Base-by-base conservation (phyloP, 768 basidiomycete genomes). In the Xerocomellus chrysenteron region DNA sequence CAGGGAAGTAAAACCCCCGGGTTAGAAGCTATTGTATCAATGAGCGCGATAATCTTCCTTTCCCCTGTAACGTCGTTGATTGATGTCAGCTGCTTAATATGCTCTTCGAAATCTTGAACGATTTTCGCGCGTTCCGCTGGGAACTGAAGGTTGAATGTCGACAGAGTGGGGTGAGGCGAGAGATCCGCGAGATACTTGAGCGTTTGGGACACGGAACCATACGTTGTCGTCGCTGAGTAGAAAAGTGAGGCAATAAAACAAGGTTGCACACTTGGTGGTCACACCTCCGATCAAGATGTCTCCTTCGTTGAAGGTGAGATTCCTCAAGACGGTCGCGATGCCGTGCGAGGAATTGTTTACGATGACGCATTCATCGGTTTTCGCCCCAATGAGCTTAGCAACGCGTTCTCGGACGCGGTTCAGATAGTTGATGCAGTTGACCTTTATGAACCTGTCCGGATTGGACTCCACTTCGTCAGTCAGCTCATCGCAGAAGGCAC, bases 1-100 rank as follows among this genome's bases (percentile, higher is more conserved):
- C 89, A 92, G 1, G 91, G 91, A 54, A 88, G 71, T 3, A 74
- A 65, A 7, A 80, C 75, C 0, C 85, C 89, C 1, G 90, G 90
- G 36, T 74, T 76, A 10, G 87, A 81, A 4, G 75, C 70, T 46
- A 94, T 86, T 33, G 76, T 72, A 66, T 94, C 92, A 12, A 93
- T 82, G 37, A 93, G 67, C 0, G 85, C 84, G 21, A 92, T 75
- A 5, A 89, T 77, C 68, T 84, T 82, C 47, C 67, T 61, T 60
- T 75, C 70, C 17, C 68, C 57, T 2, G 65, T 59, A 2, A 55
- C 53, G 4, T 65, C 57, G 37, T 63, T 50, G 14, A 52, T 30
- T 39, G 66, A 47, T 43, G 48, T 74, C 36, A 79, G 46, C 30
- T 64, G 61, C 28, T 65, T 58, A 48, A 82, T 56, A 46, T 76